These are phyloP conservation scores for Angomonas deanei DNA, from an alignment of 208 protist genomes.

Conservation along the genomic window DNA sequence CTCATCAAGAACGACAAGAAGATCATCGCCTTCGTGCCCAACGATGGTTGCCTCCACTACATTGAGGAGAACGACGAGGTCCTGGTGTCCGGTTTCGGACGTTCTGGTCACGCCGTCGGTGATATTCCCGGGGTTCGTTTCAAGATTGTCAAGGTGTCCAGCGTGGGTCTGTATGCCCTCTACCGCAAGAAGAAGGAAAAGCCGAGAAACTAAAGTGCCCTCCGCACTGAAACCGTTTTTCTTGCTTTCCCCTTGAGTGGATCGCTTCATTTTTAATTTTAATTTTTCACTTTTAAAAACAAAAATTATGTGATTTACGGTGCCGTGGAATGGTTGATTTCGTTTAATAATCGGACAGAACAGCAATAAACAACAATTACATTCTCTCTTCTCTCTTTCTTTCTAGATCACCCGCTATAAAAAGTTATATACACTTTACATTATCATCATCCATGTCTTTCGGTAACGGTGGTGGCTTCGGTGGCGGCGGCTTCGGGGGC, in stretches of 20 bases:
- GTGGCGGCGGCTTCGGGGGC: too few species aligned
- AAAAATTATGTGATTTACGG: too few species aligned
- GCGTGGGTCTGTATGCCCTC: slow-evolving; percentile 96
- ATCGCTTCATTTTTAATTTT: not conserved
- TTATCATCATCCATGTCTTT: too few species aligned
- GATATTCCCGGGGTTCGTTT: slow-evolving; percentile 99
- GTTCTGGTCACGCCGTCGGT: slow-evolving; percentile 98
- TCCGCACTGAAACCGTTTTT: slow-evolving; percentile 9
- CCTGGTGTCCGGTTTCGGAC: slow-evolving; percentile 98
- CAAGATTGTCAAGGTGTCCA: slow-evolving; percentile 99
- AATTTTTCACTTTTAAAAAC: too few species aligned
- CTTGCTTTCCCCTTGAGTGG: slow-evolving; percentile 5
- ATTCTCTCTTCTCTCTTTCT: too few species aligned
- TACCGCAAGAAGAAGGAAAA: slow-evolving; percentile 99
- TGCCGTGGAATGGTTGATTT: too few species aligned
- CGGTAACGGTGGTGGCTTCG: too few species aligned
- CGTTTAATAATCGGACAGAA: too few species aligned
- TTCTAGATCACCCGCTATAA: too few species aligned
- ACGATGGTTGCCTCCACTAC: slow-evolving; percentile 99
- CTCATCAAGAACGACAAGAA: slow-evolving; percentile 99
- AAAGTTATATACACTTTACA: too few species aligned
- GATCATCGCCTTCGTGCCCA: slow-evolving; percentile 99
- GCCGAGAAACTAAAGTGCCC: slow-evolving; percentile 94
- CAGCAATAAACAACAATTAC: too few species aligned
- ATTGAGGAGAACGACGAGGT: slow-evolving; percentile 99